These are phyloP conservation scores for Orychophragmus violaceus DNA, from an alignment of 345 rosid genomes.

Conservation along the genomic window DNA sequence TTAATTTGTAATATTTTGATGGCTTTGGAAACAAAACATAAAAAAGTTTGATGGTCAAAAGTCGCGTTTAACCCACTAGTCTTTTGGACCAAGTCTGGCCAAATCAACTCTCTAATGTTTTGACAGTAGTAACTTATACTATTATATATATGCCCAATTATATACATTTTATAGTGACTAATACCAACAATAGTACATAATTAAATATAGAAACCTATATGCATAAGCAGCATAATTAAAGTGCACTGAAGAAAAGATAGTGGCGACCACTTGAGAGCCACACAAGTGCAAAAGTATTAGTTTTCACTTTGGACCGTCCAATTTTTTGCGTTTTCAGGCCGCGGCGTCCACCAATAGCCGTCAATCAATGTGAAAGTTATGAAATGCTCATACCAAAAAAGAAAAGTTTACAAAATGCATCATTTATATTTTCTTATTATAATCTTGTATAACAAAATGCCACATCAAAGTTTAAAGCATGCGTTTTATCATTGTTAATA, in stretches of 20 bases:
- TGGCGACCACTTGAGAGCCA: conserved; percentile 12
- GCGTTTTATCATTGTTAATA: neutral
- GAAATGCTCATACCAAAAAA: too few relatives aligned
- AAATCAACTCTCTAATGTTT: neutral
- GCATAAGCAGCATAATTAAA: conserved; percentile 15
- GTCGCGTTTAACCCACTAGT: neutral
- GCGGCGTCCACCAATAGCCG: conserved; percentile 25
- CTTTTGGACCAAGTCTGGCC: neutral
- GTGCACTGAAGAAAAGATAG: neutral
- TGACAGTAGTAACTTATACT: neutral
- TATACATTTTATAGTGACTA: neutral
- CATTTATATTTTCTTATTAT: neutral
- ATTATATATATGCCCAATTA: neutral
- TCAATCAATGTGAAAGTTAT: conserved; percentile 17
- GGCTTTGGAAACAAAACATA: neutral
- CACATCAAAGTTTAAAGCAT: neutral
- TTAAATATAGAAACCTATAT: neutral
- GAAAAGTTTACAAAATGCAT: too few relatives aligned
- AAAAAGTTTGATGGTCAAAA: neutral
- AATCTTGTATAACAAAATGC: neutral
- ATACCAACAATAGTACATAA: neutral
- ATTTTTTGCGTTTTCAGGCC: conserved; percentile 27
- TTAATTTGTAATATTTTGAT: too few relatives aligned
- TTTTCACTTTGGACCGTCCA: conserved; percentile 25
- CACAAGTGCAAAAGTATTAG: conserved; percentile 3